Conservation (phyloP, 2,329 filamentous ascomycete species). For the Cladosporium velox region DNA sequence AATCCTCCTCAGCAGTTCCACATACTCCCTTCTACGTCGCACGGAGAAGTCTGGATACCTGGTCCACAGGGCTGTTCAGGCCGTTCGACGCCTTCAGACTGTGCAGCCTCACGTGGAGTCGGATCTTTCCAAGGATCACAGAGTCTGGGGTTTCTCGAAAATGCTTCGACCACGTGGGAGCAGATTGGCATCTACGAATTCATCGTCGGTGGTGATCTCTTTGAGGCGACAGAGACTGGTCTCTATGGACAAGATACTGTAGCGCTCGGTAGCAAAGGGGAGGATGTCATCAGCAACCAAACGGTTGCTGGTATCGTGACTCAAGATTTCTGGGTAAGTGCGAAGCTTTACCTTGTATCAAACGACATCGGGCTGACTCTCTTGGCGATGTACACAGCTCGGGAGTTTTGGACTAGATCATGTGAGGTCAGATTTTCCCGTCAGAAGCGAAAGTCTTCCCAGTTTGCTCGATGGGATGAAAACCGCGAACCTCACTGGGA, state of each 20-base stretch:
- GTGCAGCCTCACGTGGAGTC: constrained; percentile 23
- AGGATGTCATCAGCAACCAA: constrained; percentile 34
- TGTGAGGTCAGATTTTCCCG: constrained; percentile 41
- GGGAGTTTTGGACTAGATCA: constrained; percentile 40
- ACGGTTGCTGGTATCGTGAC: constrained; percentile 40
- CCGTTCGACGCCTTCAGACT: constrained; percentile 27
- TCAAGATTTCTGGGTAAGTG: constrained; percentile 35
- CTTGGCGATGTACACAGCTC: constrained; percentile 22
- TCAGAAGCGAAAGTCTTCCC: constrained; percentile 35
- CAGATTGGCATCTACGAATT: constrained; percentile 37
- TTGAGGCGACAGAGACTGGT: constrained; percentile 52
- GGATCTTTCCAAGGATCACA: constrained; percentile 47
- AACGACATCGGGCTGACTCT: neutral
- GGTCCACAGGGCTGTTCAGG: constrained; percentile 39
- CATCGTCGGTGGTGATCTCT: constrained; percentile 42
- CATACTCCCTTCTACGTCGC: constrained; percentile 32
- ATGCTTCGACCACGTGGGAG: constrained; percentile 38
- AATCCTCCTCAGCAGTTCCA: constrained; percentile 25
- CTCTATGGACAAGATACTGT: constrained; percentile 39
- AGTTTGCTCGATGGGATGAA: constrained; percentile 33
- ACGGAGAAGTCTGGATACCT: constrained; percentile 39
- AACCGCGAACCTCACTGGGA: constrained; percentile 34
- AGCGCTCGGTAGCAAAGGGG: constrained; percentile 29
- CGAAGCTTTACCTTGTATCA: neutral
- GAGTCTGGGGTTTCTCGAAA: constrained; percentile 28